These are phyloP conservation scores for Camelina laxa DNA, from an alignment of 345 rosid species.

Conservation along the genomic window DNA sequence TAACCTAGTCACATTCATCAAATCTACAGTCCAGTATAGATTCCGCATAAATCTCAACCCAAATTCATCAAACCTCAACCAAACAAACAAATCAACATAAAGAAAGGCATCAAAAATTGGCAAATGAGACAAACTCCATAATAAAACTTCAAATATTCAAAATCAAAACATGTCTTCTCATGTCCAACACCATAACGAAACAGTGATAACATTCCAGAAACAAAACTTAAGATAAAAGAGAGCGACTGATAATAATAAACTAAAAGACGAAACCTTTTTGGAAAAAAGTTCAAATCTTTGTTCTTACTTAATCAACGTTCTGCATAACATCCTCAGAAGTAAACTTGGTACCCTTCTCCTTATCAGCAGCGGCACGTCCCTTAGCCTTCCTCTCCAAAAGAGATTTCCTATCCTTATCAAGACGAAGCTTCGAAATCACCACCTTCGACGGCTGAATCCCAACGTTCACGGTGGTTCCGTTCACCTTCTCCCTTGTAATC, in stretches of 20 bases:
- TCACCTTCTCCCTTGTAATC: slow-evolving; percentile 80
- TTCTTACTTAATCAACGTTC: slow-evolving; percentile 54
- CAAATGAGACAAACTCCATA: neutral
- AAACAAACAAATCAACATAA: neutral
- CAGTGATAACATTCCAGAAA: slow-evolving; percentile 1
- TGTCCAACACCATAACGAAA: slow-evolving; percentile 6
- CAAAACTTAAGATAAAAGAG: slow-evolving; percentile 1
- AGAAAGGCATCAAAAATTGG: neutral
- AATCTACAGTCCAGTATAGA: neutral
- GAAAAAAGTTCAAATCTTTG: neutral
- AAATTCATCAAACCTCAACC: neutral
- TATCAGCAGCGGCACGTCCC: slow-evolving; percentile 77
- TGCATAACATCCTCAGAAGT: slow-evolving; percentile 83
- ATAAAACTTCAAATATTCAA: neutral
- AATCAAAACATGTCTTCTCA: slow-evolving; percentile 5
- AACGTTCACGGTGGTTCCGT: slow-evolving; percentile 79
- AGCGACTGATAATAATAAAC: neutral
- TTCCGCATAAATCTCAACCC: neutral
- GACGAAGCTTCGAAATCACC: slow-evolving; percentile 71
- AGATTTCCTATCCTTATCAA: slow-evolving; percentile 78
- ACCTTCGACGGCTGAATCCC: slow-evolving; percentile 78
- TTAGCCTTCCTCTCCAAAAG: slow-evolving; percentile 76
- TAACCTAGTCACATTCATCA: too few species aligned
- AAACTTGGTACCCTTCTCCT: slow-evolving; percentile 83
- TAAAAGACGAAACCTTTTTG: slow-evolving; percentile 11